These are phyloP conservation scores for Wickerhamomyces sp. DNA, from an alignment of 1,139 yeast species.

Conservation along the genomic window DNA sequence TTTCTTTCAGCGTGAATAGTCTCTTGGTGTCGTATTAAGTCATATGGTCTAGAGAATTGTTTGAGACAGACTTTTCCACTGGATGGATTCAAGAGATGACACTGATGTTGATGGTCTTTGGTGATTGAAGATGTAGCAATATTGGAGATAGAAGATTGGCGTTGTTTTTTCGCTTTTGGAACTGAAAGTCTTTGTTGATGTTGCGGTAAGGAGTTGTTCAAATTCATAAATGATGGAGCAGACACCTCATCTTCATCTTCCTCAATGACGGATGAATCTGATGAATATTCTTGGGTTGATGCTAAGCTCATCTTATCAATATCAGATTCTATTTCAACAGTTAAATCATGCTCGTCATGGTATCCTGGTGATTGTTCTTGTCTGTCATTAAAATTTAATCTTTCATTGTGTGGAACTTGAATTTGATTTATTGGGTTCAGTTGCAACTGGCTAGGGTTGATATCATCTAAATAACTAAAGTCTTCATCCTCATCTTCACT, in stretches of 20 bases:
- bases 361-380: neutral
- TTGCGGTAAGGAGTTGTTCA: neutral
- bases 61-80: constrained; percentile 69
- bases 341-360: constrained; percentile 14
- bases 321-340: constrained; percentile 20
- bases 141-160: constrained; percentile 1
- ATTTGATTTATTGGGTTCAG: neutral
- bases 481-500: constrained; percentile 27
- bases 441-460: constrained; percentile 5
- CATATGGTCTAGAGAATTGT: constrained; percentile 90
- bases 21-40: constrained; percentile 90
- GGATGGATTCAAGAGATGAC: constrained; percentile 57
- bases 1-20: constrained; percentile 91
- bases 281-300: constrained; percentile 18
- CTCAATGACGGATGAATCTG: constrained; percentile 19
- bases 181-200: constrained; percentile 6
- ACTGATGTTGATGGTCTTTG: constrained; percentile 35
- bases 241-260: constrained; percentile 13
- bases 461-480: constrained; percentile 12
- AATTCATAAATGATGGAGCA: constrained; percentile 5
- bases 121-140: neutral
- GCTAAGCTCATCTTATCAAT: constrained; percentile 23
- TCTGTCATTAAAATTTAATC: too few relatives aligned
- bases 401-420: neutral
- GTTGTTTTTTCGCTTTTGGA: constrained; percentile 1